phyloP scores from a whole-genome alignment of 2,329 filamentous ascomycete genomes.

The Colletotrichum sojae region DNA sequence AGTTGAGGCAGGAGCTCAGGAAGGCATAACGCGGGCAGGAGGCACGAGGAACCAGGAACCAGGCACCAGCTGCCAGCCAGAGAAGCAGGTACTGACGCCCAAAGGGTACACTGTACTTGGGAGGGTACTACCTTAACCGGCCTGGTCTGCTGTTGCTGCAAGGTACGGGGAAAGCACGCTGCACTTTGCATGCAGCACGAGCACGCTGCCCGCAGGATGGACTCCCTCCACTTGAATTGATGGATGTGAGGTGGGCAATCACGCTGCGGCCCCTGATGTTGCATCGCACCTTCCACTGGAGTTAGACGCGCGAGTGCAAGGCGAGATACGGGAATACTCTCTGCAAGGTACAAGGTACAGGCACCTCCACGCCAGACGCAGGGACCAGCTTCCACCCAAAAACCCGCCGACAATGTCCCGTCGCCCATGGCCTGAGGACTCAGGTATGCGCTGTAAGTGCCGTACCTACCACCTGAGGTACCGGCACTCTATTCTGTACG shows the following conservation, averaged over 20 bases:
- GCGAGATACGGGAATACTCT: background rate
- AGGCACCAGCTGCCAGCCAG: background rate
- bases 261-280: background rate
- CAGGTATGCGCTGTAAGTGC: too few relatives aligned
- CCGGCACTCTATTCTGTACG: too few relatives aligned
- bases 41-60: too few relatives aligned
- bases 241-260: background rate
- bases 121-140: background rate
- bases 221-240: too few relatives aligned
- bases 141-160: too few relatives aligned
- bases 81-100: background rate
- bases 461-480: too few relatives aligned
- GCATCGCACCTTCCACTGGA: background rate
- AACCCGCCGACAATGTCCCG: background rate
- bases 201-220: too few relatives aligned
- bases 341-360: background rate
- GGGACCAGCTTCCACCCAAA: conserved; percentile 17
- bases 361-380: conserved; percentile 20
- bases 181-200: too few relatives aligned
- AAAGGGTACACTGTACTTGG: too few relatives aligned
- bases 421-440: too few relatives aligned
- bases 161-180: too few relatives aligned
- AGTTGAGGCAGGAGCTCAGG: background rate
- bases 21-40: conserved; percentile 5
- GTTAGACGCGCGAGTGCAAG: background rate